These are phyloP conservation scores for Wallacemonas sp. DNA, from an alignment of 208 protist species.

Conservation along the genomic window DNA sequence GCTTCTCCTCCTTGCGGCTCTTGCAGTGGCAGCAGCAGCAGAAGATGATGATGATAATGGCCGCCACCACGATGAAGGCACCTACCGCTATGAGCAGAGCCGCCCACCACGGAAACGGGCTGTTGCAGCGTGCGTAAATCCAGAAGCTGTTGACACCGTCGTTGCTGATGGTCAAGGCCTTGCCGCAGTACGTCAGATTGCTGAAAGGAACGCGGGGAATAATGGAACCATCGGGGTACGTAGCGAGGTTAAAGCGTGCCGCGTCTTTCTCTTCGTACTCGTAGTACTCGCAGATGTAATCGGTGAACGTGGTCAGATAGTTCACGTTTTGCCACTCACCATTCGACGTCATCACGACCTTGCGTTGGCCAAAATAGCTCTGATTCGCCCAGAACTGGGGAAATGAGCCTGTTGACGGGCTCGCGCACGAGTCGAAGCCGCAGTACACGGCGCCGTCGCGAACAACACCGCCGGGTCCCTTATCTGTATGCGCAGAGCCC, in stretches of 20 bases:
- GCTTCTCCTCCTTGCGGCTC: constrained; percentile 26
- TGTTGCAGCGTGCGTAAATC: constrained; percentile 42
- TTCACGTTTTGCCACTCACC: constrained; percentile 51
- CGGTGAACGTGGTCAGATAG: constrained; percentile 34
- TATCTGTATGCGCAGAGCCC: constrained; percentile 17
- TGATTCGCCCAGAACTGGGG: constrained; percentile 42
- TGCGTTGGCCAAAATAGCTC: constrained; percentile 48
- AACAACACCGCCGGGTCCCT: neutral
- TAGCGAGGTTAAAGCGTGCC: constrained; percentile 36
- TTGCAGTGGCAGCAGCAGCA: constrained; percentile 42
- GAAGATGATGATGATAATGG: constrained; percentile 42
- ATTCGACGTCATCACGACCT: constrained; percentile 31
- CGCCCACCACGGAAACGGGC: constrained; percentile 55
- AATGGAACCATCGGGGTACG: constrained; percentile 47
- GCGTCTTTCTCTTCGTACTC: constrained; percentile 45
- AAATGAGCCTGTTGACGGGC: constrained; percentile 21
- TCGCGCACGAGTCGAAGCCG: constrained; percentile 28
- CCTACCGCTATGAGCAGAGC: constrained; percentile 43
- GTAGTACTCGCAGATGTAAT: constrained; percentile 72
- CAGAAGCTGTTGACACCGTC: constrained; percentile 20
- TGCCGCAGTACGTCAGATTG: constrained; percentile 29
- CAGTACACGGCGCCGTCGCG: constrained; percentile 13
- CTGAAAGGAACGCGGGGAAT: constrained; percentile 22
- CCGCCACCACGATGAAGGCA: constrained; percentile 29
- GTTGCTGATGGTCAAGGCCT: constrained; percentile 24